Base-by-base conservation (phyloP, 2,329 filamentous ascomycete species). In the Aspergillus transmontanensis region DNA sequence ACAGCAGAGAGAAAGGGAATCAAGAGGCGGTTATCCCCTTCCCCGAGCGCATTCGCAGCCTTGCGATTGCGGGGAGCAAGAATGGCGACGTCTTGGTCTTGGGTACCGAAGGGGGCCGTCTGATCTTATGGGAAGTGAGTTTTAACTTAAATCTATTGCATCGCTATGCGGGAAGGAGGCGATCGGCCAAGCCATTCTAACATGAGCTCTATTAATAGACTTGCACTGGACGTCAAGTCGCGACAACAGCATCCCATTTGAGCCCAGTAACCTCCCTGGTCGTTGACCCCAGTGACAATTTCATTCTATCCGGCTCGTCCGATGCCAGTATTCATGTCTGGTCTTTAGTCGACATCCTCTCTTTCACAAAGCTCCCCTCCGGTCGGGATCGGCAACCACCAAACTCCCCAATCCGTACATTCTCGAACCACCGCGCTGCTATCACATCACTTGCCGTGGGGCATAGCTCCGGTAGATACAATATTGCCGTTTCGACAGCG, bases 271-370 rank as follows among this genome's bases (percentile, higher is more conserved):
- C 91, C 28, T 90, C 88, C 73, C 82, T 98, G 60, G 88, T 87
- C 43, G 84, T 89, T 30, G 87, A 89, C 72, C 86, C 89, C 12
- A 90, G 89, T 48, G 89, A 79, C 58, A 80, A 80, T 64, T 80
- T 80, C 65, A 77, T 82, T 64, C 68, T 82, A 23, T 82, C 80
- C 19, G 81, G 80, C 48, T 82, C 81, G 16, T 68, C 78, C 69
- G 95, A 99, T 81, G 91, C 93, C 58, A 96, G 92, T 76, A 85
- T 97, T 66, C 92, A 96, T 78, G 90, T 98, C 64, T 99, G 95
- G 95, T 92, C 92, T 1, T 79, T 97, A 58, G 84, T 90, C 4
- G 85, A 85, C 28, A 86, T 98, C 12, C 84, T 97, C 3, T 87
- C 87, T 5, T 89, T 89, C 72, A 80, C 82, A 4, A 76, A 77